Conservation (phyloP, 108 stramenopile genomes). For the Nannochloropsis salina region DNA sequence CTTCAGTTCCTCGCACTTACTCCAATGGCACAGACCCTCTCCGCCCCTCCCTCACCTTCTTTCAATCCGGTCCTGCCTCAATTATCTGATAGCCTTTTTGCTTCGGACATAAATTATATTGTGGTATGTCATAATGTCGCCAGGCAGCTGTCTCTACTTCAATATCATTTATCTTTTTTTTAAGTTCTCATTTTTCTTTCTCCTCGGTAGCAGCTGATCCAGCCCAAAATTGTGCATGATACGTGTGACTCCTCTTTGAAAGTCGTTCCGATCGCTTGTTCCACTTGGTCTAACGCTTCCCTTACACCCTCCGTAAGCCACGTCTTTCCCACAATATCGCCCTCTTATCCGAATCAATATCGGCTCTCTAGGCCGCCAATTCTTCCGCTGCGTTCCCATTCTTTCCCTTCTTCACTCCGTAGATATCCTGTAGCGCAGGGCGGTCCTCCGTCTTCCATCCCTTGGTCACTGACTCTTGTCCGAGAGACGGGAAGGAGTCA, state of each 20-base stretch:
- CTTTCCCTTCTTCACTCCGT: constrained; percentile 35
- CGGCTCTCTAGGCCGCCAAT: neutral
- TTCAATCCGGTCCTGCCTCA: neutral
- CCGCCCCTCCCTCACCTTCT: neutral
- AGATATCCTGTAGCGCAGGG: constrained; percentile 50
- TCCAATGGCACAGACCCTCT: neutral
- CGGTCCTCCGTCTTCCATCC: constrained; percentile 44
- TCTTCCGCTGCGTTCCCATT: neutral
- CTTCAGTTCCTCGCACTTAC: neutral
- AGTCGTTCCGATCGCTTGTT: too few species aligned
- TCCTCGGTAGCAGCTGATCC: neutral
- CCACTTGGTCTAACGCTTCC: too few species aligned
- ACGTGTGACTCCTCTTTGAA: too few species aligned
- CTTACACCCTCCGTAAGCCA: neutral
- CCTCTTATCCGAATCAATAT: neutral
- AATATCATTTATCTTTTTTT: neutral
- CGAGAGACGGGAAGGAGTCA: constrained; percentile 49
- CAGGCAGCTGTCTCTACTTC: neutral
- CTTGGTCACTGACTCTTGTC: constrained; percentile 34
- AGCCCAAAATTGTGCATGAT: too few species aligned
- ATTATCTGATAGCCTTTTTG: neutral
- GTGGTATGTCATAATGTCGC: neutral
- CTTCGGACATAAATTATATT: neutral
- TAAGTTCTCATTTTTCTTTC: neutral
- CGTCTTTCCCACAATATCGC: neutral